These are phyloP conservation scores for Cenococcum geophilum DNA, from an alignment of 495 filamentous ascomycete species.

Conservation along the genomic window DNA sequence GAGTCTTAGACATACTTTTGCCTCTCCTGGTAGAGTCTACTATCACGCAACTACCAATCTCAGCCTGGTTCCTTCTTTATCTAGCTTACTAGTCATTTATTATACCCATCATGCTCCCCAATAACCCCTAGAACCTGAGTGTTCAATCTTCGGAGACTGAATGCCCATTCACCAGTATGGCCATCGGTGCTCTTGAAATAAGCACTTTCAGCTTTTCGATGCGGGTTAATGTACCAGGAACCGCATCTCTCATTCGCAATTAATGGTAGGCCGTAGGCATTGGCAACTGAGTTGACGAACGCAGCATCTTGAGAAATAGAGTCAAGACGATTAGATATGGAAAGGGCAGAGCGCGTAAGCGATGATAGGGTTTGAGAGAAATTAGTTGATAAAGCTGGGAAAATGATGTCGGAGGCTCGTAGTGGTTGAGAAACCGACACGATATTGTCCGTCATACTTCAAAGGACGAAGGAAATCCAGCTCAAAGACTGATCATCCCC, in stretches of 20 bases:
- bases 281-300: constrained; percentile 34
- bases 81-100: constrained; percentile 23
- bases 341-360: constrained; percentile 68
- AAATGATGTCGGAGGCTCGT: constrained; percentile 33
- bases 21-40: constrained; percentile 92
- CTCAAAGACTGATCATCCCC: too few relatives aligned
- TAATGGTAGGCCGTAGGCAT: constrained; percentile 58
- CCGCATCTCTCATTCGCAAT: constrained; percentile 91
- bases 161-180: constrained; percentile 82
- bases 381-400: constrained; percentile 25
- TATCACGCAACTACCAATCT: constrained; percentile 64
- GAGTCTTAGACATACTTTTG: constrained; percentile 52
- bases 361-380: constrained; percentile 43
- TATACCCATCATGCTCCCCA: constrained; percentile 58
- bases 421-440: constrained; percentile 13
- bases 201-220: constrained; percentile 58
- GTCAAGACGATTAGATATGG: constrained; percentile 68
- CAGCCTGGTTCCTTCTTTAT: background rate
- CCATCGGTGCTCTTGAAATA: constrained; percentile 99
- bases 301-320: constrained; percentile 41
- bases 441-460: background rate
- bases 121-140: constrained; percentile 65
- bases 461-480: too few relatives aligned
- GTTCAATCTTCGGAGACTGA: constrained; percentile 78
- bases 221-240: constrained; percentile 84